Evolutionary conservation across 2,329 filamentous ascomycete species (phyloP).

Genomic region (Colletotrichum sp.): DNA sequence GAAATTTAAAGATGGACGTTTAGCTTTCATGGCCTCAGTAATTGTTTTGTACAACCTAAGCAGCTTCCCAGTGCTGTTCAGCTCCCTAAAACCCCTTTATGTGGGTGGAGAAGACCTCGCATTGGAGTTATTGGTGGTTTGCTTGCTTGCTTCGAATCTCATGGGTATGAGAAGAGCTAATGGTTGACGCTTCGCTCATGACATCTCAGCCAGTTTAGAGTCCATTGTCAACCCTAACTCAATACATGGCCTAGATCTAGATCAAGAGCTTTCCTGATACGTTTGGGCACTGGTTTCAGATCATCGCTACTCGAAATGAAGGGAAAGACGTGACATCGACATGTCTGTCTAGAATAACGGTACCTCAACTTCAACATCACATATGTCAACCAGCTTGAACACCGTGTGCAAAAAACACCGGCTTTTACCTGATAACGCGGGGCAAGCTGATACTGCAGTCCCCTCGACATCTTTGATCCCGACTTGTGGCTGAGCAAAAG

Average conservation of each 20-base stretch:
- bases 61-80: background rate
- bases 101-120: too few species aligned
- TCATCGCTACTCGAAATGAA: background rate
- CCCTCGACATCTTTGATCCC: background rate
- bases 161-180: too few species aligned
- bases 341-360: background rate
- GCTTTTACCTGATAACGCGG: background rate
- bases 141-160: too few species aligned
- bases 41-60: accelerated
- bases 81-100: too few species aligned
- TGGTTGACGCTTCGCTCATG: background rate
- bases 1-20: accelerated
- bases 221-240: too few species aligned
- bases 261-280: too few species aligned
- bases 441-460: background rate
- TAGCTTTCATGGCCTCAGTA: background rate
- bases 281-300: too few species aligned
- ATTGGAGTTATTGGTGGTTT: too few species aligned
- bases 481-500: accelerated
- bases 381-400: background rate
- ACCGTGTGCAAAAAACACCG: background rate
- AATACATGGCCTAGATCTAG: too few species aligned
- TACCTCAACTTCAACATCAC: background rate
- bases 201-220: too few species aligned
- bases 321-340: background rate